Evolutionary conservation across 2,329 filamentous ascomycete species (phyloP), one percentile per base, ranked within the genome.

Genomic region (Camptophora hylomeconis): DNA sequence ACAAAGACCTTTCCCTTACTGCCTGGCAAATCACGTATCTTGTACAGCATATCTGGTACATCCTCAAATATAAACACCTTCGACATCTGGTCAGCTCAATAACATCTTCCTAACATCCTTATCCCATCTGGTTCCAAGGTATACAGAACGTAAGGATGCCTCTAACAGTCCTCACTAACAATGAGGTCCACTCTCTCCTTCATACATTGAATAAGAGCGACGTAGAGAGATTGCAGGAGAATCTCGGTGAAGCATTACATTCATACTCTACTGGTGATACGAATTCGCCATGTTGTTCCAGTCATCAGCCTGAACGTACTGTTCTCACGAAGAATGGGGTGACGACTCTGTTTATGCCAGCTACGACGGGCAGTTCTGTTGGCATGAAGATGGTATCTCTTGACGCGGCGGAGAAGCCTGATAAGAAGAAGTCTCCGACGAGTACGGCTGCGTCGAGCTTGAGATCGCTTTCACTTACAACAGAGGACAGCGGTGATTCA

Each of bases 281-380:
- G 31, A 61, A 66, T 20, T 57, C 68, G 19, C 65, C 65, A 19
- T 75, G 68, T 41, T 67, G 64, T 30, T 65, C 69, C 2, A 59
- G 61, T 7, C 74, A 69, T 37, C 75, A 80, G 36, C 73, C 73
- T 1, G 62, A 67, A 32, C 61, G 72, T 21, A 75, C 71, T 2
- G 58, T 65, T 2, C 62, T 79, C 29, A 69, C 67, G 29, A 65
- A 64, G 28, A 65, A 73, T 60, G 72, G 72, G 3, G 63, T 65
- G 17, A 72, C 67, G 2, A 76, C 71, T 3, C 55, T 79, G 7
- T 75, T 78, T 52, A 75, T 78, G 71, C 75, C 75, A 2, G 72
- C 72, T 8, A 72, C 62, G 20, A 70, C 67, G 9, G 64, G 67
- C 17, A 60, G 63, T 21, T 64, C 67, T 3, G 58, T 75, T 11